These are phyloP conservation scores for Leishmania lainsoni DNA, from an alignment of 208 protist genomes.

Conservation along the genomic window DNA sequence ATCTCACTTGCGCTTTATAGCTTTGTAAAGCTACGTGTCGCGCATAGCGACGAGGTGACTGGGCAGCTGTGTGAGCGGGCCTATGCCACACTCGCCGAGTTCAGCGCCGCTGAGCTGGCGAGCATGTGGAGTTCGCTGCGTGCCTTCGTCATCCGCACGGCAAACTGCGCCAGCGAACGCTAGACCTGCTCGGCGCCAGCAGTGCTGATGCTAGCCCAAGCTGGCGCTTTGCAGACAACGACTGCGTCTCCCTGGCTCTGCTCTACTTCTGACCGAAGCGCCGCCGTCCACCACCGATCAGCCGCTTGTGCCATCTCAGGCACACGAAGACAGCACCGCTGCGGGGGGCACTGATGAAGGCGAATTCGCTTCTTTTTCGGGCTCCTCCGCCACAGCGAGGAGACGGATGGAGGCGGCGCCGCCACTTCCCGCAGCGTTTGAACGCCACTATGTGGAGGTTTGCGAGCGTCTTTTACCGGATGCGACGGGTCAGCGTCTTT, in stretches of 20 bases:
- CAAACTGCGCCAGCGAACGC: constrained; percentile 18
- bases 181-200: constrained; percentile 16
- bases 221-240: constrained; percentile 32
- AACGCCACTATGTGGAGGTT: constrained; percentile 19
- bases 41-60: constrained; percentile 53
- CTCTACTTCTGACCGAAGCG: constrained; percentile 28
- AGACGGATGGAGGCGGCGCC: neutral
- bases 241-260: constrained; percentile 30
- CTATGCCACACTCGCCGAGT: constrained; percentile 48
- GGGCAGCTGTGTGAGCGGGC: constrained; percentile 72
- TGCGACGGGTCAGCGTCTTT: constrained; percentile 29
- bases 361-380: neutral
- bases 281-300: constrained; percentile 7
- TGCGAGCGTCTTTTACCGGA: constrained; percentile 29
- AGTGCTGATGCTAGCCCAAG: neutral
- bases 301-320: constrained; percentile 2
- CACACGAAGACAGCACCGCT: neutral
- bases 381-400: neutral
- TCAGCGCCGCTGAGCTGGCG: constrained; percentile 62
- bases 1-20: constrained; percentile 79
- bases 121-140: constrained; percentile 80
- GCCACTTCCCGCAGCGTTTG: constrained; percentile 14
- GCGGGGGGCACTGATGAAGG: neutral
- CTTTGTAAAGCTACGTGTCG: constrained; percentile 68
- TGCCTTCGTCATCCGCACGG: constrained; percentile 26